Conservation (phyloP, 768 basidiomycete genomes). For the Scleroderma citrinum region DNA sequence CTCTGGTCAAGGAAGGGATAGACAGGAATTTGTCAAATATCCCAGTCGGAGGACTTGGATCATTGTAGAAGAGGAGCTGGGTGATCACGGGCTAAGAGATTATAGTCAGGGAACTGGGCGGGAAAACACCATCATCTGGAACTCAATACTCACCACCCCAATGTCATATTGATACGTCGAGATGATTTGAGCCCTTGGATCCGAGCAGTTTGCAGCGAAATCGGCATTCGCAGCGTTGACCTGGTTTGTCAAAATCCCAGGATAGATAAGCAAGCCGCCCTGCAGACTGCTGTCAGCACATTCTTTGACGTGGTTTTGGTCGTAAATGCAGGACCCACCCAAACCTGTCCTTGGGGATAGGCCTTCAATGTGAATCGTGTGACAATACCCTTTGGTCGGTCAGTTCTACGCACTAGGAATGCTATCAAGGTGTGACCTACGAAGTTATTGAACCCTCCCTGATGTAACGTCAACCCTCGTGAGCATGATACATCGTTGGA, state of each 20-base stretch:
- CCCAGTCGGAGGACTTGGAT: slow-evolving; percentile 24
- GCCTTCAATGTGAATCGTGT: slow-evolving; percentile 51
- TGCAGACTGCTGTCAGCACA: no score
- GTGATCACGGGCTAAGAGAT: no score
- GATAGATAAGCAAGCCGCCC: slow-evolving; percentile 43
- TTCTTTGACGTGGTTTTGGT: background rate
- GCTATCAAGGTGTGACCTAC: slow-evolving; percentile 19
- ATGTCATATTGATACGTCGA: slow-evolving; percentile 34
- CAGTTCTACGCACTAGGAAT: background rate
- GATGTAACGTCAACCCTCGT: background rate
- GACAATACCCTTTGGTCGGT: slow-evolving; percentile 44
- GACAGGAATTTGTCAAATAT: slow-evolving; percentile 28
- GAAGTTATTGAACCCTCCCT: slow-evolving; percentile 65
- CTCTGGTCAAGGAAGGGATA: background rate
- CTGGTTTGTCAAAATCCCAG: slow-evolving; percentile 6
- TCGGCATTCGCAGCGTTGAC: slow-evolving; percentile 15
- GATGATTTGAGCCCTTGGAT: slow-evolving; percentile 31
- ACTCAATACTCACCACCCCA: slow-evolving; percentile 30
- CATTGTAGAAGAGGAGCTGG: slow-evolving; percentile 53
- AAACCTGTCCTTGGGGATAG: slow-evolving; percentile 50
- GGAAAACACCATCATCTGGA: no score
- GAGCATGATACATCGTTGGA: no score
- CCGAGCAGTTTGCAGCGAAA: slow-evolving; percentile 14
- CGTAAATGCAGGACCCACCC: slow-evolving; percentile 47
- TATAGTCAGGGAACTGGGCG: no score